These are phyloP conservation scores for Aotearoamyces nothofagi DNA, from an alignment of 2,329 filamentous ascomycete genomes.

Conservation along the genomic window DNA sequence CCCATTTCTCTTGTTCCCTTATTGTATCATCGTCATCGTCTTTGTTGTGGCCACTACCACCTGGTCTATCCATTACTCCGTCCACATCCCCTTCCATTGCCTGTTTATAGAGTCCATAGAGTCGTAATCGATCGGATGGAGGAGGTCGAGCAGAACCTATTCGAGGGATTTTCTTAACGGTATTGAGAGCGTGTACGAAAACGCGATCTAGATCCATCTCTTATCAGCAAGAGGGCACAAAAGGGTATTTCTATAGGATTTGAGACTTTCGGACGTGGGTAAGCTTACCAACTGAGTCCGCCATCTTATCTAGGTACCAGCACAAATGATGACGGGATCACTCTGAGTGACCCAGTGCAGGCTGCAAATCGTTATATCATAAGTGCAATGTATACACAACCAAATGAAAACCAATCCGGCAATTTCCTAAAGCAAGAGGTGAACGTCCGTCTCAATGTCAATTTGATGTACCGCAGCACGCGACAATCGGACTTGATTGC, in stretches of 20 bases:
- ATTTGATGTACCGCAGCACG: no score
- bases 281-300: slow-evolving; percentile 34
- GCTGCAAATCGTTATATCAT: no score
- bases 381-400: no score
- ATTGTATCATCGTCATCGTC: slow-evolving; percentile 26
- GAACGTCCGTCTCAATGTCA: no score
- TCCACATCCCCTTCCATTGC: slow-evolving; percentile 97
- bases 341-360: no score
- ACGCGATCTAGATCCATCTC: slow-evolving; percentile 58
- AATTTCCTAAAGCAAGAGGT: no score
- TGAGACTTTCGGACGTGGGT: slow-evolving; percentile 1
- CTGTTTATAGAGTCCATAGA: slow-evolving; percentile 98
- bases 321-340: no score
- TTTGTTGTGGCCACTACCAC: slow-evolving; percentile 35
- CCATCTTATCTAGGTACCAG: slow-evolving; percentile 28
- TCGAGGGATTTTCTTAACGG: slow-evolving; percentile 92
- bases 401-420: no score
- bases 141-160: slow-evolving; percentile 84
- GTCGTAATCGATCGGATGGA: slow-evolving; percentile 66
- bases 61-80: slow-evolving; percentile 77
- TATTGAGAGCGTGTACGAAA: slow-evolving; percentile 97
- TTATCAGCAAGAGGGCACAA: neutral
- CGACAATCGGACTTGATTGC: no score
- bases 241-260: neutral
- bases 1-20: slow-evolving; percentile 58